Base-by-base conservation (phyloP, 2,329 filamentous ascomycete species). In the Botrytis medusae region DNA sequence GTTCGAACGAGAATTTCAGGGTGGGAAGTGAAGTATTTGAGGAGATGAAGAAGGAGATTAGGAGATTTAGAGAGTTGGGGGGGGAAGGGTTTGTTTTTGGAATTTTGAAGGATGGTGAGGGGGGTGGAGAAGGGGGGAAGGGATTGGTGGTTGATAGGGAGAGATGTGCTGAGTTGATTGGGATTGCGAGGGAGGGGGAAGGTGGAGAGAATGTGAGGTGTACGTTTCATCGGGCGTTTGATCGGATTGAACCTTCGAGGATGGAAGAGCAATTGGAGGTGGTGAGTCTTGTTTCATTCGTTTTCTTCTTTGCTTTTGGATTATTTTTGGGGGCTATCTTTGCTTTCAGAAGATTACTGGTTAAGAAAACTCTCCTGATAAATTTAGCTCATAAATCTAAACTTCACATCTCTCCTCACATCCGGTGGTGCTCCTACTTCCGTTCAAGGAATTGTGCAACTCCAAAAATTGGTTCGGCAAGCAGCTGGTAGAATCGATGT, bases 211-310 rank as follows among this genome's bases (percentile, higher is more conserved):
- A 75, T 3, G 82, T 82, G 40, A 83, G 84, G 3, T 88, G 86
- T 77, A 88, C 86, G 4, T 89, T 89, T 70, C 87, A 88, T 77
- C 82, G 86, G 12, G 87, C 87, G 0, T 86, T 88, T 75, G 87
- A 88, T 76, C 29, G 76, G 81, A 60, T n/a, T 75, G 75, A 75
- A 16, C 60, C 42, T 22, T 34, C 5, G 71, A 74, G 57, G 37
- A 76, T 25, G 75, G 75, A 42, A 34, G 72, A 6, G 54, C 75
- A 67, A 73, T 77, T 0, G 51, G 61, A 7, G 83, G 83, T 71
- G 86, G 86, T 1, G 25, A 69, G 65, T 57, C 4, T 22, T 22
- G 14, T 32, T 22, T 34, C 18, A 7, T 18, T 48, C 14, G 7
- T 3, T 6, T 16, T 16, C 8, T 2, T 12, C 8, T 34, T 34